Evolutionary conservation across 257 asterid species (phyloP).

Genomic region (Voacanga thouarsii): DNA sequence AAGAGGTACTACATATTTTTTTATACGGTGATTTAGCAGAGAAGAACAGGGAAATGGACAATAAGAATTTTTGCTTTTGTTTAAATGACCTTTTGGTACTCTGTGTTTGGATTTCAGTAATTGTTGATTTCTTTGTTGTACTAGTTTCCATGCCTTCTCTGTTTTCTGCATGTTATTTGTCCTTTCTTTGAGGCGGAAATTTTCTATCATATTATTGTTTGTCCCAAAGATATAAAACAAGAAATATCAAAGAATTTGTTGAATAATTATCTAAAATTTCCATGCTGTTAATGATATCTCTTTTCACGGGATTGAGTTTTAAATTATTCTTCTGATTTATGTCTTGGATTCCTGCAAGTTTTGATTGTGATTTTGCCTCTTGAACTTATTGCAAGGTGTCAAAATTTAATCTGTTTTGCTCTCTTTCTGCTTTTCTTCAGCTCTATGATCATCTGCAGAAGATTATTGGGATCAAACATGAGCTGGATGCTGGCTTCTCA

Average conservation of each 20-base stretch:
- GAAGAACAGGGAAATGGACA: too few relatives aligned
- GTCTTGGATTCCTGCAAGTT: neutral
- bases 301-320: neutral
- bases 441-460: conserved; percentile 71
- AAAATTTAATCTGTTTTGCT: neutral
- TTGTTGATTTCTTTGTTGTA: neutral
- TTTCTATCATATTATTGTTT: neutral
- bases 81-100: neutral
- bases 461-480: conserved; percentile 82
- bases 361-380: neutral
- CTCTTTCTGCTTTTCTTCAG: conserved; percentile 44
- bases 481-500: conserved; percentile 79
- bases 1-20: conserved; percentile 59
- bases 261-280: neutral
- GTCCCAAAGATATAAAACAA: neutral
- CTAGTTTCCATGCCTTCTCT: too few relatives aligned
- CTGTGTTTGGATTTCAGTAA: neutral
- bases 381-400: neutral
- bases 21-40: too few relatives aligned
- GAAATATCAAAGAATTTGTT: neutral
- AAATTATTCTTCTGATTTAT: neutral
- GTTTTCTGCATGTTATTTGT: neutral
- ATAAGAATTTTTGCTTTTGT: too few relatives aligned
- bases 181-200: neutral
- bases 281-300: neutral